Percentiles rank a stretch among this genome's conserved stretches.
Evolutionary conservation across 208 protist genomes (phyloP).

Genomic region (Leishmania lainsoni): DNA sequence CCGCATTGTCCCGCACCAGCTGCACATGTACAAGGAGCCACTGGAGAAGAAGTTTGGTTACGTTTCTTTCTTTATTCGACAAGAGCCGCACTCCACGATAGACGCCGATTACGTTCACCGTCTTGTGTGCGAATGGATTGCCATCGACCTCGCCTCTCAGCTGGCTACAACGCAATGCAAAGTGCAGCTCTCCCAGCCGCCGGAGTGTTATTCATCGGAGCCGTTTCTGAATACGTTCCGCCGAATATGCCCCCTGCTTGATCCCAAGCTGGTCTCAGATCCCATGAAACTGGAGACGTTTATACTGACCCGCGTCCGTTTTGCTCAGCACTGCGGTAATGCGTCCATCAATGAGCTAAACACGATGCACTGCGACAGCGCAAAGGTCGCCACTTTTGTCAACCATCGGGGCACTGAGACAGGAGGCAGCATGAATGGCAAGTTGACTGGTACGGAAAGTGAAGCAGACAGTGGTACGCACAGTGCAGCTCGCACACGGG

Average conservation of each 20-base stretch:
- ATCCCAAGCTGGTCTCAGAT: conserved; percentile 36
- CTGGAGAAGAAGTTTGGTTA: conserved; percentile 80
- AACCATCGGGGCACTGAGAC: neutral
- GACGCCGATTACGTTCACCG: conserved; percentile 38
- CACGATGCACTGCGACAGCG: conserved; percentile 2
- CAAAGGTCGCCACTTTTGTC: neutral
- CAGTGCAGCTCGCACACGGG: neutral
- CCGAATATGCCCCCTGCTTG: conserved; percentile 49
- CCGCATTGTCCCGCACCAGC: conserved; percentile 66
- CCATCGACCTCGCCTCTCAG: conserved; percentile 44
- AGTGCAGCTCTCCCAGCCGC: conserved; percentile 62
- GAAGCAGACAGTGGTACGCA: neutral
- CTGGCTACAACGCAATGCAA: conserved; percentile 38
- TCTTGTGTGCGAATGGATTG: conserved; percentile 53
- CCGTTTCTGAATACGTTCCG: conserved; percentile 53
- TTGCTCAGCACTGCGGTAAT: conserved; percentile 33
- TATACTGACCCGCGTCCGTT: conserved; percentile 57
- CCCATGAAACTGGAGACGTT: conserved; percentile 69
- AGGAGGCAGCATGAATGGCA: neutral
- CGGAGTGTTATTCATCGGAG: conserved; percentile 55
- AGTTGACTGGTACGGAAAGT: neutral
- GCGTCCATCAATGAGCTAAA: conserved; percentile 22
- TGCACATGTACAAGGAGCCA: conserved; percentile 84
- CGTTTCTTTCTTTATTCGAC: conserved; percentile 63
- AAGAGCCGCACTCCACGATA: conserved; percentile 16